Evolutionary conservation across 2,329 filamentous ascomycete species (phyloP).

Genomic region (Cercospora brassicicola): DNA sequence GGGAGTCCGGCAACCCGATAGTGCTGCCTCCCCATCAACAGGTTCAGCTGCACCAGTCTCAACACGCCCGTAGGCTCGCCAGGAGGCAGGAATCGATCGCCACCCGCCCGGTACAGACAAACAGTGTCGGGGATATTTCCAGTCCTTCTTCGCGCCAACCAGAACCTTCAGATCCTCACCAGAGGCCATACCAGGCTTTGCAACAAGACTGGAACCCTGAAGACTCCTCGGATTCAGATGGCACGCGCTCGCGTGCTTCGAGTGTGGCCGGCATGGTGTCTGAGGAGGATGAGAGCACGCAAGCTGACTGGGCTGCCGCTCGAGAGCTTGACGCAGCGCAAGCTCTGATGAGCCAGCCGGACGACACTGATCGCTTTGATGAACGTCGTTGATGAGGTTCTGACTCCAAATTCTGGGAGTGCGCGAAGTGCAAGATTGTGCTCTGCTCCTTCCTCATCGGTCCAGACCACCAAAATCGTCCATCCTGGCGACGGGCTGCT

Average conservation of each 20-base stretch:
- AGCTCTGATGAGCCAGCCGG: neutral
- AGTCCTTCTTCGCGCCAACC: neutral
- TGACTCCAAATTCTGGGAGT: no score
- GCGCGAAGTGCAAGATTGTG: neutral
- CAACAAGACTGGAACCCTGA: neutral
- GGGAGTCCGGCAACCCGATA: neutral
- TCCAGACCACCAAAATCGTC: neutral
- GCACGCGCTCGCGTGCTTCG: neutral
- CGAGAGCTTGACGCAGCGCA: neutral
- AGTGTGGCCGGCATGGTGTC: neutral
- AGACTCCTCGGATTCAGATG: neutral
- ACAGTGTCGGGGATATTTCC: neutral
- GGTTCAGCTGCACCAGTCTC: neutral
- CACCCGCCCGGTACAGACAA: neutral
- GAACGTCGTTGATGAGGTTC: neutral
- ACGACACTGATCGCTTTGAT: neutral
- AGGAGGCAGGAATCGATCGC: neutral
- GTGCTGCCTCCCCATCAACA: neutral
- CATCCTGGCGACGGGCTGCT: no score
- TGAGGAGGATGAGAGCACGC: neutral
- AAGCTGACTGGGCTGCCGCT: neutral
- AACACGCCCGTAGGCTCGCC: neutral
- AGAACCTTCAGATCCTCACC: neutral
- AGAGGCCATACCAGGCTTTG: neutral
- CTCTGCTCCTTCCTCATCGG: neutral